A percentile compares a stretch with the other conserved stretches of the same genome.
These are phyloP conservation scores for Asclepias syriaca DNA, from an alignment of 257 asterid species.

Conservation along the genomic window DNA sequence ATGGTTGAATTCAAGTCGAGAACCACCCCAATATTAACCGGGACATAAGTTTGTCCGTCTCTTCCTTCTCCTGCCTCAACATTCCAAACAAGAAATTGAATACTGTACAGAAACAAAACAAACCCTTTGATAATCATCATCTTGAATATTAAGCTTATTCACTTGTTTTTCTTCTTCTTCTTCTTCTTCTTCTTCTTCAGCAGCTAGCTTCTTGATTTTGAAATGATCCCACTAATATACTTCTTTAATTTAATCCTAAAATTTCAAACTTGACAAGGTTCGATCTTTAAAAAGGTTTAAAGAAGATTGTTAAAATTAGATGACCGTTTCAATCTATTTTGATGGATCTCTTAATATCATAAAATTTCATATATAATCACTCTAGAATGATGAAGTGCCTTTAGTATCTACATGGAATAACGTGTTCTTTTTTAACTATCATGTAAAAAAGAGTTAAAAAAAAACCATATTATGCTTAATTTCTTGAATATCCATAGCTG, in stretches of 20 bases:
- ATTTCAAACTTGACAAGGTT: background rate
- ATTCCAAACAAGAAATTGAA: conserved; percentile 3
- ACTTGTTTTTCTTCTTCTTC: background rate
- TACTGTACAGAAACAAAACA: background rate
- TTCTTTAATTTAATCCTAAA: background rate
- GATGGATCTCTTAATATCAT: background rate
- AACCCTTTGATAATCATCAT: conserved; percentile 1
- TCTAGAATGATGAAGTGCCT: background rate
- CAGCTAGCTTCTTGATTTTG: background rate
- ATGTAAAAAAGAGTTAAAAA: background rate
- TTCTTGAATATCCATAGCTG: background rate
- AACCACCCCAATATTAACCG: conserved; percentile 40
- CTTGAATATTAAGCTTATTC: background rate
- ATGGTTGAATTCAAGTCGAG: conserved; percentile 37
- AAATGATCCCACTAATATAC: background rate
- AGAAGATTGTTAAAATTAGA: background rate
- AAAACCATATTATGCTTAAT: background rate
- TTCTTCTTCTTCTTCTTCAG: too few species aligned
- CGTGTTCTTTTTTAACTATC: too few species aligned
- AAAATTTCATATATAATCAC: background rate
- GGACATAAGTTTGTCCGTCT: background rate
- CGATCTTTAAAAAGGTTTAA: background rate
- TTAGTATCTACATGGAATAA: too few species aligned
- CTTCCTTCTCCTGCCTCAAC: conserved; percentile 1
- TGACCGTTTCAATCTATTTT: background rate